Evolutionary conservation across 768 basidiomycete species (phyloP), one percentile per base, ranked within the genome.

Genomic region (Lentinula lateritia): DNA sequence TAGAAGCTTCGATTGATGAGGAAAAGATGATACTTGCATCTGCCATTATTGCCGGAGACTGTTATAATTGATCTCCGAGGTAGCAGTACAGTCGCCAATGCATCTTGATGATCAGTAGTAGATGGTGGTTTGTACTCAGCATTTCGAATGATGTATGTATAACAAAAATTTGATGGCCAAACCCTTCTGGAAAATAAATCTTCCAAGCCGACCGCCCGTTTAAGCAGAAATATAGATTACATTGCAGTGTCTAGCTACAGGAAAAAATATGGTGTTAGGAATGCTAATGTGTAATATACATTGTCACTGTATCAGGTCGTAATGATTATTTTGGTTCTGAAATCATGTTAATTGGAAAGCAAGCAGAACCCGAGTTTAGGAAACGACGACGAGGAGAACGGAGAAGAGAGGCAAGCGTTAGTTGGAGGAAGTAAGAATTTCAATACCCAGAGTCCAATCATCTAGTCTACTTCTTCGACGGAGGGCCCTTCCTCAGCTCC

Each of bases 381-480:
- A 43, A n/a, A n/a, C 4, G 7, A 43, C 28, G 9, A 35, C 50
- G 12, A 52, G 3, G 48, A n/a, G 28, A 10, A 39, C 28, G 6
- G 38, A 36, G n/a, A 3, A n/a, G 35, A 8, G 50, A 16, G 12
- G 15, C 4, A 13, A 28, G 9, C 2, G 28, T 34, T 7, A 10
- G 12, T 16, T 28, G 35, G 13, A 32, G 8, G 16, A 23, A 23
- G 5, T 16, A 52, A 18, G 12, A 15, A 34, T 3, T 36, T 15
- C 35, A 42, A 16, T 43, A 39, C 54, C 38, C 54, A 41, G 42
- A 23, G 34, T 15, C 12, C 32, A n/a, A 35, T 20, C 58, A 35
- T 52, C 32, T 34, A 52, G 64, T 82, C 81, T 66, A 86, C 86
- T 74, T 88, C 86, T 76, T 88, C 86, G 59, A 88, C 86, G 34